These are phyloP conservation scores for Botrytis sinoallii DNA, from an alignment of 2,329 filamentous ascomycete species.

Conservation along the genomic window DNA sequence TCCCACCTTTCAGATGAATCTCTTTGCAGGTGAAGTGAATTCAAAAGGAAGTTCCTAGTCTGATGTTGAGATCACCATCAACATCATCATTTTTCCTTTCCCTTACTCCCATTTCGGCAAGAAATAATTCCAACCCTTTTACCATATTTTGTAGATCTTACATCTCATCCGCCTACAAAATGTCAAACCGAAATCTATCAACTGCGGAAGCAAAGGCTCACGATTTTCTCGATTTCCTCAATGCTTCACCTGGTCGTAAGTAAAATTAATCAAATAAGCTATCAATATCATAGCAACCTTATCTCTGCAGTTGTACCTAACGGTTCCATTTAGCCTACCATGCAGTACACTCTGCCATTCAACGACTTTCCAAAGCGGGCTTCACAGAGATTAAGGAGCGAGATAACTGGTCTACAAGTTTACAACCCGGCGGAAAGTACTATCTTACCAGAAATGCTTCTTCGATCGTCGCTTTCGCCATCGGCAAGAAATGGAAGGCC, in stretches of 20 bases:
- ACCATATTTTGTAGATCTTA: conserved; percentile 8
- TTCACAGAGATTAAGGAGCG: conserved; percentile 88
- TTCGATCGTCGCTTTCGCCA: conserved; percentile 87
- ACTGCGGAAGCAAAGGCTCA: conserved; percentile 38
- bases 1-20: not conserved
- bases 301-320: conserved; percentile 51
- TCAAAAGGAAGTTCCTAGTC: not conserved
- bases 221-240: conserved; percentile 90
- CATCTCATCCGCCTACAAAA: conserved; percentile 23
- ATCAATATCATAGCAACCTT: conserved; percentile 24
- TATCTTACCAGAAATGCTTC: conserved; percentile 92
- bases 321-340: conserved; percentile 57
- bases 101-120: not conserved
- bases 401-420: conserved; percentile 77
- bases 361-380: conserved; percentile 75
- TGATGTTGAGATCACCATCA: conserved; percentile 16
- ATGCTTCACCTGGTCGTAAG: conserved; percentile 89
- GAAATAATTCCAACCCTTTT: not conserved
- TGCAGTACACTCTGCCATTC: conserved; percentile 76
- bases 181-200: conserved; percentile 30
- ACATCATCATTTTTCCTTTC: conserved; percentile 1
- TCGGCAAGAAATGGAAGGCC: conserved; percentile 85
- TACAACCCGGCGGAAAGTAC: conserved; percentile 89
- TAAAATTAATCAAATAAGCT: conserved; percentile 24
- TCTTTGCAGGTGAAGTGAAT: not conserved